Conservation (phyloP, 306 rosid species). For the Fragaria iinumae region DNA sequence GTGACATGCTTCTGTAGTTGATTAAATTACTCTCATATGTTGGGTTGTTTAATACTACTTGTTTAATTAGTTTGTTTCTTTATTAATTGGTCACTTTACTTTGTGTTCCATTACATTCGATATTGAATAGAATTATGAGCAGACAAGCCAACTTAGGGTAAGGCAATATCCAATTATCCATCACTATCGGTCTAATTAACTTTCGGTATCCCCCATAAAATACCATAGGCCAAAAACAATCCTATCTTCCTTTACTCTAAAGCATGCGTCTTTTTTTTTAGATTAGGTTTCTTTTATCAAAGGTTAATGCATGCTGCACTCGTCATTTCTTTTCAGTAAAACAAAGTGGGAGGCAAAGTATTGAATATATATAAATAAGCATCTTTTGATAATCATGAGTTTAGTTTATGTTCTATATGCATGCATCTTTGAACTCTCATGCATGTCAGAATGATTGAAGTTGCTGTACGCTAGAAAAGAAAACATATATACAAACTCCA, state of each 20-base stretch:
- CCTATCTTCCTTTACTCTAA: slow-evolving; percentile 32
- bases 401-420: too few relatives aligned
- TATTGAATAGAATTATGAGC: slow-evolving; percentile 25
- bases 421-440: too few relatives aligned
- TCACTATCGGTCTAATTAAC: slow-evolving; percentile 42
- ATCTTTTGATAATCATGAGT: too few relatives aligned
- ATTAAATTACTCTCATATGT: slow-evolving; percentile 18
- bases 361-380: background rate
- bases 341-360: slow-evolving; percentile 4
- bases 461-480: too few relatives aligned
- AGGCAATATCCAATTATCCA: slow-evolving; percentile 18
- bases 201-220: slow-evolving; percentile 19
- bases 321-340: slow-evolving; percentile 41
- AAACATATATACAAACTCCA: too few relatives aligned
- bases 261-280: slow-evolving; percentile 33
- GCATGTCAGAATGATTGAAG: too few relatives aligned
- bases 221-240: slow-evolving; percentile 18
- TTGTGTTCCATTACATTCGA: slow-evolving; percentile 37
- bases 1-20: slow-evolving; percentile 21
- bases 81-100: slow-evolving; percentile 16
- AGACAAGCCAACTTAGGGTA: background rate
- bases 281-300: slow-evolving; percentile 39
- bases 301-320: slow-evolving; percentile 19
- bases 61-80: background rate
- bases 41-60: background rate